These are phyloP conservation scores for Podospora tetraspora DNA, from an alignment of 495 filamentous ascomycete species.

Conservation along the genomic window DNA sequence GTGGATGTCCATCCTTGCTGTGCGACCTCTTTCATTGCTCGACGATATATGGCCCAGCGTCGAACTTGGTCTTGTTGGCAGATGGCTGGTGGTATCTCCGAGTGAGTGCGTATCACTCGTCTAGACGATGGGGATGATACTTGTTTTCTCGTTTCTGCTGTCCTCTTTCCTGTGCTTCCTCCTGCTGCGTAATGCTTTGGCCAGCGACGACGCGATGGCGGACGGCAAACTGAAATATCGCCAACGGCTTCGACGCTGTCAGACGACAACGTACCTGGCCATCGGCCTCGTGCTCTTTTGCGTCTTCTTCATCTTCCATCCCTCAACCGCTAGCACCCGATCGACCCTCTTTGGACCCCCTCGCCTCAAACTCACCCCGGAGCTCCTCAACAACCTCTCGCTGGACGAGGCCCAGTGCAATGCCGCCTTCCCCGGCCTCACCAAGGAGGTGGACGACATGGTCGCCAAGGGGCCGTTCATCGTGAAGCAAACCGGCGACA, in stretches of 20 bases:
- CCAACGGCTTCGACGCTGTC: slow-evolving; percentile 30
- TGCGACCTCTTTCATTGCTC: not conserved
- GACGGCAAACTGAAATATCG: slow-evolving; percentile 18
- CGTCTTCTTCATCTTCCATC: slow-evolving; percentile 27
- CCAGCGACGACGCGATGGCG: slow-evolving; percentile 13
- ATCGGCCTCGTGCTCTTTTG: slow-evolving; percentile 34
- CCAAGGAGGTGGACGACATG: slow-evolving; percentile 39
- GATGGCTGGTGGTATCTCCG: not conserved
- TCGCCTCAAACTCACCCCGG: slow-evolving; percentile 16
- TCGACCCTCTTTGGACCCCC: not conserved
- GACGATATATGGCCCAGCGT: not conserved
- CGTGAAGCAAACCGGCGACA: slow-evolving; percentile 32
- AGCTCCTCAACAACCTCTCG: slow-evolving; percentile 35
- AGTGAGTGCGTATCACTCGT: not conserved
- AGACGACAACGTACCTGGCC: slow-evolving; percentile 26
- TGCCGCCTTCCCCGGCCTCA: slow-evolving; percentile 42
- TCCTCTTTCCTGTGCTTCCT: not conserved
- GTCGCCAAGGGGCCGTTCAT: slow-evolving; percentile 43
- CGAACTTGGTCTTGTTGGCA: not conserved
- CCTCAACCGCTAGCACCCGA: slow-evolving; percentile 12
- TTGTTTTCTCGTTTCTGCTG: not conserved
- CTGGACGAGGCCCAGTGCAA: slow-evolving; percentile 40
- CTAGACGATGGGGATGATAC: not conserved
- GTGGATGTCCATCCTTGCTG: slow-evolving; percentile 1
- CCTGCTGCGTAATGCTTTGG: slow-evolving; percentile 2